Evolutionary conservation across 2,329 filamentous ascomycete species (phyloP), one percentile per base, ranked within the genome.

Genomic region (Calonectria pseudoturangicola): DNA sequence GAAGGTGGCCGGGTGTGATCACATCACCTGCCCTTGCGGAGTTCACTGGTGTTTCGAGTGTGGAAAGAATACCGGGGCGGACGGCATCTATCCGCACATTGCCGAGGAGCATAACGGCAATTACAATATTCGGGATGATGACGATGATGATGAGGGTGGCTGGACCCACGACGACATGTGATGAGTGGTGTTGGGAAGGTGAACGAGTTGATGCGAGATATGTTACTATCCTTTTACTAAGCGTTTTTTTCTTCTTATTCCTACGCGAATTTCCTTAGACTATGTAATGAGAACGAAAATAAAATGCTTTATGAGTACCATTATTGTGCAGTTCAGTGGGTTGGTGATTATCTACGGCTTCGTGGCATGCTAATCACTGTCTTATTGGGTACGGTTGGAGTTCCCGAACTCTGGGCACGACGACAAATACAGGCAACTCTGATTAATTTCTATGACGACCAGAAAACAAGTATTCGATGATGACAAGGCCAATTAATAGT

Each of bases 21-120:
- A 87, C 72, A 86, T 87, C 3, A 74, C 64, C 7, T 86, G 84
- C 73, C 75, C 82, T 10, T 85, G 83, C 43, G 76, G 78, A 2
- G 76, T 74, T 18, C 82, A 86, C 70, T 87, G 85, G 85, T 87
- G 85, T 68, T 87, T 82, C 80, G 78, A 80, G 13, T 87, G 83
- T 73, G 83, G 85, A 0, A 71, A 80, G 71, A 73, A 74, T 18
- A 80, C 79, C 15, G 71, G 73, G 4, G 60, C 64, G 2, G 45
- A 54, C 0, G 58, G 72, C 3, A 85, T 88, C 28, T 87, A 87
- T 72, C 13, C 39, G 1, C 86, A 87, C 70, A 84, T 87, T 75
- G 65, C 58, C 5, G 25, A 48, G 13, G 80, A 68, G 25, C 84
- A 86, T 73, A 81, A 80, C 0, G 83, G 83, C 0, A 74, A 79